Evolutionary conservation across 345 rosid genomes (phyloP).

Genomic region (Kandelia obovata): DNA sequence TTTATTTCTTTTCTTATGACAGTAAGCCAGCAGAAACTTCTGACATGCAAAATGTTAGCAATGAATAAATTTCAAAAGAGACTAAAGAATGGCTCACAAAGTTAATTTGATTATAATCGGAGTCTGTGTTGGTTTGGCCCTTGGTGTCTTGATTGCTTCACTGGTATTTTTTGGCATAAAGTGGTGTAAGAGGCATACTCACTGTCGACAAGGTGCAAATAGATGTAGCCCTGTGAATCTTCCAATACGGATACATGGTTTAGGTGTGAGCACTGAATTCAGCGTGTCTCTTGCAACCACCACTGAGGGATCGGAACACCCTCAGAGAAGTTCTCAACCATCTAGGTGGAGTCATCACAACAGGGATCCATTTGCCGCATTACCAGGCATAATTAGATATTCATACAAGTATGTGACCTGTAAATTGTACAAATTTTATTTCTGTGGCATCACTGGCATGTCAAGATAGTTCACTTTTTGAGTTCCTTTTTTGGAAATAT

Average conservation of each 20-base stretch:
- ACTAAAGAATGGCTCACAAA: conserved; percentile 49
- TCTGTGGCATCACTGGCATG: background rate
- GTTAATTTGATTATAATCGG: conserved; percentile 57
- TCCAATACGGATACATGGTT: conserved; percentile 72
- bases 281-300: conserved; percentile 50
- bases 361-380: conserved; percentile 66
- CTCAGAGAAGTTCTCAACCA: conserved; percentile 39
- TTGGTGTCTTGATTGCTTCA: conserved; percentile 74
- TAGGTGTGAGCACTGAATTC: conserved; percentile 62
- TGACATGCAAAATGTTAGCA: conserved; percentile 52
- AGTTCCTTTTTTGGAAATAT: no score
- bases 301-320: conserved; percentile 25
- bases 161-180: conserved; percentile 50
- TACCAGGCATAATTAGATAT: conserved; percentile 73
- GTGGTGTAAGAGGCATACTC: conserved; percentile 61
- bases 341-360: conserved; percentile 58
- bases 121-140: conserved; percentile 66
- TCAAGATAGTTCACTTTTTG: background rate
- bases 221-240: conserved; percentile 56
- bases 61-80: conserved; percentile 27
- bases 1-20: conserved; percentile 9
- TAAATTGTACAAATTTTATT: conserved; percentile 3
- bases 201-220: conserved; percentile 41
- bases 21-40: conserved; percentile 25
- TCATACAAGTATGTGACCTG: conserved; percentile 66